Conservation (phyloP, 768 basidiomycete genomes). For the Leccinum arenicola region DNA sequence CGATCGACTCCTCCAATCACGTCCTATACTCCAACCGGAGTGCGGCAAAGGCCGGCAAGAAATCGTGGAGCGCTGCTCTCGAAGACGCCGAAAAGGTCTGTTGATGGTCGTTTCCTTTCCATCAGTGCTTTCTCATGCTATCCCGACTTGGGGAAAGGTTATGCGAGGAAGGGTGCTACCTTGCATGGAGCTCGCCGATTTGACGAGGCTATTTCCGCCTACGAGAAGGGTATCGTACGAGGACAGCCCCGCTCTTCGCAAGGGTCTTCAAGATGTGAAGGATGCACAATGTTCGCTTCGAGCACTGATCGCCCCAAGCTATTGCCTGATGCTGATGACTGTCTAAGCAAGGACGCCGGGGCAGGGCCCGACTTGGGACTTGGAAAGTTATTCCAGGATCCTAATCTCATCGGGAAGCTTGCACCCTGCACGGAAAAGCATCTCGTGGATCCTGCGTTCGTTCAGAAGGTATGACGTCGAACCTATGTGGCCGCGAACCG, state of each 20-base stretch:
- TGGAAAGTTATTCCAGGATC: constrained; percentile 79
- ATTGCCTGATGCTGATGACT: constrained; percentile 2
- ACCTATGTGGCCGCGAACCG: not conserved
- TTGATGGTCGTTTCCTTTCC: not conserved
- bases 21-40: constrained; percentile 93
- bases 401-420: constrained; percentile 78
- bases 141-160: constrained; percentile 72
- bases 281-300: constrained; percentile 67
- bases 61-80: constrained; percentile 70
- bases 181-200: constrained; percentile 78
- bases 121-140: not conserved
- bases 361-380: constrained; percentile 54
- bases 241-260: constrained; percentile 76
- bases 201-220: constrained; percentile 81
- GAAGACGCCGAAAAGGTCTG: constrained; percentile 86
- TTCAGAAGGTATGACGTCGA: constrained; percentile 51
- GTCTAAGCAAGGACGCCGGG: constrained; percentile 35
- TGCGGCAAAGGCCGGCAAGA: constrained; percentile 86
- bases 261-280: constrained; percentile 86
- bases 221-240: constrained; percentile 80
- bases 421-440: constrained; percentile 85
- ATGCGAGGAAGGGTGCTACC: constrained; percentile 90
- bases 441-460: constrained; percentile 79
- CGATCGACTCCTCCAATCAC: constrained; percentile 77
- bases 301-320: not conserved